Evolutionary conservation across 2,329 filamentous ascomycete genomes (phyloP).

Genomic region (Nemania diffusa): DNA sequence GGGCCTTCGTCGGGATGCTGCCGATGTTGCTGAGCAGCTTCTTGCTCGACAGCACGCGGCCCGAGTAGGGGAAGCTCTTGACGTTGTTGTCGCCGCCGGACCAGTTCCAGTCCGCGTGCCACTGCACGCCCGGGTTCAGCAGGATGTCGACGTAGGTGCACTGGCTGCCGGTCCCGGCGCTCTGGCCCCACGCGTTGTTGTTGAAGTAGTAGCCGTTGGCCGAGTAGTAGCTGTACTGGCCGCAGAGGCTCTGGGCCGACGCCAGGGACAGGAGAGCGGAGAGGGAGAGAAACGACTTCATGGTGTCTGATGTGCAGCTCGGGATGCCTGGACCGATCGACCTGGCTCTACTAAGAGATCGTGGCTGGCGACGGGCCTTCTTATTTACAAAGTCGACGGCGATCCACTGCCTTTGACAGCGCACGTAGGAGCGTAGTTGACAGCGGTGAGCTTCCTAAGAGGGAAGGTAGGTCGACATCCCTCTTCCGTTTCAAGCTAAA

Average conservation of each 20-base stretch:
- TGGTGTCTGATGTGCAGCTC: slow-evolving; percentile 15
- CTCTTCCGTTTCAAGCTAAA: slow-evolving; percentile 27
- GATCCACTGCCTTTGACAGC: slow-evolving; percentile 3
- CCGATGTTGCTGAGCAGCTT: slow-evolving; percentile 33
- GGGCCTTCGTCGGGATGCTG: slow-evolving; percentile 36
- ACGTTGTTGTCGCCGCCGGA: slow-evolving; percentile 35
- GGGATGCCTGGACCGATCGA: not conserved
- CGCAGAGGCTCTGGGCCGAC: slow-evolving; percentile 32
- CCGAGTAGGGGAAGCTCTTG: slow-evolving; percentile 35
- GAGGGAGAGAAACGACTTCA: slow-evolving; percentile 30
- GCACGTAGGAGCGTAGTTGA: not conserved
- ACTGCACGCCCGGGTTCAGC: slow-evolving; percentile 32
- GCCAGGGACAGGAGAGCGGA: slow-evolving; percentile 25
- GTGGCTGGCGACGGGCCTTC: not conserved
- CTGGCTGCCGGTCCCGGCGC: slow-evolving; percentile 29
- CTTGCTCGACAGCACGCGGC: slow-evolving; percentile 25
- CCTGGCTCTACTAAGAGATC: not conserved
- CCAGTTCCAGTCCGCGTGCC: slow-evolving; percentile 35
- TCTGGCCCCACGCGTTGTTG: slow-evolving; percentile 35
- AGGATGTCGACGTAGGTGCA: slow-evolving; percentile 33
- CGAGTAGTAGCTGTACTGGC: slow-evolving; percentile 29
- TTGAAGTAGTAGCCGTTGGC: slow-evolving; percentile 35
- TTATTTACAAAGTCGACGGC: slow-evolving; percentile 8
- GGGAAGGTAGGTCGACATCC: slow-evolving; percentile 20
- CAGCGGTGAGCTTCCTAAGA: slow-evolving; percentile 23